These are phyloP conservation scores for Platanthera guangdongensis DNA, from an alignment of 106 monocot species.

Conservation along the genomic window DNA sequence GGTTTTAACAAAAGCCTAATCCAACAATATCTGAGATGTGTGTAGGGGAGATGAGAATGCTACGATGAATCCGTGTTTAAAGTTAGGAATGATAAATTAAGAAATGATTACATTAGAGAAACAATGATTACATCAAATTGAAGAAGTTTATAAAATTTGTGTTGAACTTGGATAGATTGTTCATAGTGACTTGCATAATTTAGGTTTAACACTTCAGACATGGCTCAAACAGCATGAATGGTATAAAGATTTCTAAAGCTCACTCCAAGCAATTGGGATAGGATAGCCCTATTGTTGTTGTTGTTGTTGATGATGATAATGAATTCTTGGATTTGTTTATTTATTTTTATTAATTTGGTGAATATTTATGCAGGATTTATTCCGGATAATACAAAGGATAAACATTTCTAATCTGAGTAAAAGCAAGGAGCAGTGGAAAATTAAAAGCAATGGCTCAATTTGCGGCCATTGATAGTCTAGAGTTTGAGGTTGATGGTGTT, in stretches of 20 bases:
- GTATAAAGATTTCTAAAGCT: background rate
- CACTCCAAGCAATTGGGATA: background rate
- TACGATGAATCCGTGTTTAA: too few relatives aligned
- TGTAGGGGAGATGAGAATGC: too few relatives aligned
- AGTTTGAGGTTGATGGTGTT: constrained; percentile 71
- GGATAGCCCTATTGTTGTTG: background rate
- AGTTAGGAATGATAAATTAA: too few relatives aligned
- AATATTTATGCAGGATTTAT: background rate
- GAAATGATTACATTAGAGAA: too few relatives aligned
- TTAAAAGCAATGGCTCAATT: constrained; percentile 39
- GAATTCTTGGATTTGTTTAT: background rate
- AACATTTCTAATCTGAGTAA: background rate
- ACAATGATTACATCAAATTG: too few relatives aligned
- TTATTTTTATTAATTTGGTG: background rate
- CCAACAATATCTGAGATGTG: too few relatives aligned
- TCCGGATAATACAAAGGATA: background rate
- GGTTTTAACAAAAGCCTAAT: too few relatives aligned
- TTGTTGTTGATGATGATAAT: background rate
- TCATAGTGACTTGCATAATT: background rate
- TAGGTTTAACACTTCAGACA: background rate
- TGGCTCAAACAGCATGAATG: background rate
- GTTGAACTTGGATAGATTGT: background rate
- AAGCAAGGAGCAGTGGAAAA: background rate
- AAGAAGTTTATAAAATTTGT: background rate
- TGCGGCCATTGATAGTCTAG: constrained; percentile 33